These are phyloP conservation scores for Raddia guianensis DNA, from an alignment of 176 grass and related monocot species.

Conservation along the genomic window DNA sequence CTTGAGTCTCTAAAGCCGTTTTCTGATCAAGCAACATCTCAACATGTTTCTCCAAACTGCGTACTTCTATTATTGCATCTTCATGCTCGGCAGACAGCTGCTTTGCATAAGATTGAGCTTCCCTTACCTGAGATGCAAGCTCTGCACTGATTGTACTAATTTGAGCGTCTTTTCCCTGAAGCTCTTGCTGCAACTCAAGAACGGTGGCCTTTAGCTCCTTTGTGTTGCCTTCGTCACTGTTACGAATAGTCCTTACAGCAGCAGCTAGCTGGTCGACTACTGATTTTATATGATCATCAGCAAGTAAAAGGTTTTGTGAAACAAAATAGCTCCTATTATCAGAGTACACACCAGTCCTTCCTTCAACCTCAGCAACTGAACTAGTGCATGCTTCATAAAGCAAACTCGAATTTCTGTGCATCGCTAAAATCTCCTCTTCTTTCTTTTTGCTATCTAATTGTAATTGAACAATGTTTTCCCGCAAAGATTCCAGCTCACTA, in stretches of 20 bases:
- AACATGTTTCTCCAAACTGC: constrained; percentile 74
- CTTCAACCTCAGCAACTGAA: constrained; percentile 78
- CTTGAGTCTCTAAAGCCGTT: constrained; percentile 54
- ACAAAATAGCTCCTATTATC: constrained; percentile 28
- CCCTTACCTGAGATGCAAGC: constrained; percentile 84
- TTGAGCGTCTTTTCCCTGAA: constrained; percentile 81
- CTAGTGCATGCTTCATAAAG: constrained; percentile 72
- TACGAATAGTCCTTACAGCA: constrained; percentile 46
- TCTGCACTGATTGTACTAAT: constrained; percentile 76
- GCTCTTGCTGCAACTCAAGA: constrained; percentile 78
- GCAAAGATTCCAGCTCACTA: constrained; percentile 61
- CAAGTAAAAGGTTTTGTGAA: constrained; percentile 43
- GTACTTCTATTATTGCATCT: constrained; percentile 52
- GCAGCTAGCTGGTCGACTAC: constrained; percentile 62
- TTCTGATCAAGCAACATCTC: constrained; percentile 73
- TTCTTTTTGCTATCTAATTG: constrained; percentile 60
- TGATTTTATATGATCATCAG: constrained; percentile 58
- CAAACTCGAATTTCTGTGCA: constrained; percentile 61
- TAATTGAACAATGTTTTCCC: constrained; percentile 50
- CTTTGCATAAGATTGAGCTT: constrained; percentile 55
- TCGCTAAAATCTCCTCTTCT: constrained; percentile 61
- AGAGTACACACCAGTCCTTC: constrained; percentile 36
- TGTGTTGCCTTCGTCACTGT: constrained; percentile 58
- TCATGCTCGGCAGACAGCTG: constrained; percentile 57
- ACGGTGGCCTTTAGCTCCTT: constrained; percentile 79